Percentiles rank a stretch among this genome's conserved stretches.
phyloP scores from a whole-genome alignment of 2,329 filamentous ascomycete species.

The Penicillium sp. region DNA sequence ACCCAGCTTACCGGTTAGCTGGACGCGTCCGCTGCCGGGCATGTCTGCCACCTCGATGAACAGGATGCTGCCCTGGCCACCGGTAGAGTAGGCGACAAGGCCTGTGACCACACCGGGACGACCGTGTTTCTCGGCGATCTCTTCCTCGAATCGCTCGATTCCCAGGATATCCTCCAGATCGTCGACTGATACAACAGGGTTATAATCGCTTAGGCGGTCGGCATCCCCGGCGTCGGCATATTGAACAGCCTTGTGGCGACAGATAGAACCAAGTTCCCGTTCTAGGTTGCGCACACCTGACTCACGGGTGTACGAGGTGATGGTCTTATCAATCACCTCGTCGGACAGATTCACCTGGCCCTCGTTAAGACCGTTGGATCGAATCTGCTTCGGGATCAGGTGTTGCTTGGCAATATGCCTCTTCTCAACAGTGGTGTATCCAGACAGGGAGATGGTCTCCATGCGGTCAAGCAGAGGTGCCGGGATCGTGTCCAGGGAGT shows the following conservation, averaged over 20 bases:
- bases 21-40: slow-evolving; percentile 87
- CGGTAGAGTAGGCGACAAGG: slow-evolving; percentile 88
- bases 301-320: slow-evolving; percentile 94
- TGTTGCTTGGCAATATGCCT: slow-evolving; percentile 90
- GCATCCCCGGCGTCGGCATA: slow-evolving; percentile 86
- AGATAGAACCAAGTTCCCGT: slow-evolving; percentile 91
- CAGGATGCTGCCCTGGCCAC: slow-evolving; percentile 90
- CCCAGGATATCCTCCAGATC: slow-evolving; percentile 90
- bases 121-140: slow-evolving; percentile 81
- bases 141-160: slow-evolving; percentile 90
- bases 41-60: slow-evolving; percentile 99
- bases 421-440: slow-evolving; percentile 97
- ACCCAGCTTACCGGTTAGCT: slow-evolving; percentile 93
- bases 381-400: slow-evolving; percentile 93
- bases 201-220: slow-evolving; percentile 67
- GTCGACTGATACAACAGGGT: slow-evolving; percentile 67
- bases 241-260: slow-evolving; percentile 91
- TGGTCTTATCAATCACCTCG: slow-evolving; percentile 90
- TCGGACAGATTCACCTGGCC: slow-evolving; percentile 75
- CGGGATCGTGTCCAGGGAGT: slow-evolving; percentile 90
- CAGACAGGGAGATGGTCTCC: slow-evolving; percentile 90
- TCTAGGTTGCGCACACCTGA: slow-evolving; percentile 94
- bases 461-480: slow-evolving; percentile 92
- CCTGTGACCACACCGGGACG: slow-evolving; percentile 93
- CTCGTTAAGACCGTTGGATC: slow-evolving; percentile 77